These are phyloP conservation scores for Filosporella fistucella DNA, from an alignment of 495 filamentous ascomycete species.

Conservation along the genomic window DNA sequence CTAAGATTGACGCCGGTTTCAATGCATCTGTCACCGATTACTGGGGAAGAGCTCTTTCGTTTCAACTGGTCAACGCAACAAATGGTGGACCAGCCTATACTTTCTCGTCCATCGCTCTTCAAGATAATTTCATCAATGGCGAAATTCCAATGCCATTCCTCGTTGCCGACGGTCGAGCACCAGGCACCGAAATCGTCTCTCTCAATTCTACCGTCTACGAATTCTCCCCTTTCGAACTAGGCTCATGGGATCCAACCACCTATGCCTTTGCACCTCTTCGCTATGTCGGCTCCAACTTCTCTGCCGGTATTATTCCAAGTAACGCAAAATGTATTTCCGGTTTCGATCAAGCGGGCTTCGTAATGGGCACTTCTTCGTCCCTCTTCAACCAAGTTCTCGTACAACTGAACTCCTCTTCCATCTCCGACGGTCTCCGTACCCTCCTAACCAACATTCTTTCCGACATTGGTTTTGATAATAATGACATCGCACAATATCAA, in stretches of 20 bases:
- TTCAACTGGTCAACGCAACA: slow-evolving; percentile 75
- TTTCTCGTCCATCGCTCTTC: slow-evolving; percentile 78
- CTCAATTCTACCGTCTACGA: slow-evolving; percentile 80
- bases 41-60: slow-evolving; percentile 77
- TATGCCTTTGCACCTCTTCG: slow-evolving; percentile 72
- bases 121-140: slow-evolving; percentile 62
- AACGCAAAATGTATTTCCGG: slow-evolving; percentile 60
- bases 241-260: slow-evolving; percentile 75
- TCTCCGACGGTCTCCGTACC: slow-evolving; percentile 50
- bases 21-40: slow-evolving; percentile 81
- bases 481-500: slow-evolving; percentile 78
- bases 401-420: slow-evolving; percentile 42
- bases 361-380: slow-evolving; percentile 88
- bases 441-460: slow-evolving; percentile 37
- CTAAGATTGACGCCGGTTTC: slow-evolving; percentile 68
- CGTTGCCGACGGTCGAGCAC: slow-evolving; percentile 69
- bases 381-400: slow-evolving; percentile 82
- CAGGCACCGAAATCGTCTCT: slow-evolving; percentile 58
- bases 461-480: slow-evolving; percentile 45
- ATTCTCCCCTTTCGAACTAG: slow-evolving; percentile 86
- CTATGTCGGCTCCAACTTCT: slow-evolving; percentile 80
- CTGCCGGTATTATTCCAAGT: slow-evolving; percentile 48
- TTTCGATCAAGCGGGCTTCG: slow-evolving; percentile 79
- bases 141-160: slow-evolving; percentile 78
- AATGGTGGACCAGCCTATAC: slow-evolving; percentile 78